Base-by-base conservation (phyloP, 139 green algal species). In the Yamagishiella unicocca region DNA sequence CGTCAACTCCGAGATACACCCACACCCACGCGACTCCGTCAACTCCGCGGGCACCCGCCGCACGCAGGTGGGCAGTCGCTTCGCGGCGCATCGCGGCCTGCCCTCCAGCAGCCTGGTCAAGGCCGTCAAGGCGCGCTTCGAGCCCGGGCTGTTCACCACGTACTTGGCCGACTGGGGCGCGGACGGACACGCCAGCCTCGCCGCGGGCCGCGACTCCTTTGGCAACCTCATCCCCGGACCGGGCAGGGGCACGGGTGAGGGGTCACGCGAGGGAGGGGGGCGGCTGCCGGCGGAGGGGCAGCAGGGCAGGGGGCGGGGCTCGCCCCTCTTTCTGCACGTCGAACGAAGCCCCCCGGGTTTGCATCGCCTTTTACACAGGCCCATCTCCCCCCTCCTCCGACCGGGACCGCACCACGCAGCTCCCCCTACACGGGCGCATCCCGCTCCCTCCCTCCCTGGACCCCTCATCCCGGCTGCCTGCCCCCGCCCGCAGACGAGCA, bases 81-180 rank as follows among this genome's bases (percentile, higher is more conserved):
- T 84, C 40, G 78, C 78, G 0, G 25, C 38, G 10, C 8, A 21
- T 9, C 78, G 22, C 5, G 58, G 78, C 12, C 58, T 84, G 19
- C 58, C 78, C 14, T 3, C 38, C 58, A 43, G 35, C 58, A 33
- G 25, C 27, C 38, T 73, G 27, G 40, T 84, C 55, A 84, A 84
- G 78, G 78, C 58, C 17, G 78, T 74, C 58, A 73, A 74, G 78
- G 55, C 58, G n/a, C 78, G 78, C 78, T 84, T 84, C 78, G 78
- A 84, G 78, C 78, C 58, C 7, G 58, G 58, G 33, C 38, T 84
- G 22, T 84, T 84, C 78, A 61, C 78, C 27, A 58, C 58, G 2
- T 74, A 74, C 78, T 84, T 84, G 4, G 27, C 58, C 10, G 78
- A 74, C 55, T 84, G 78, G 78, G 31, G 6, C 6, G 53, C 22